phyloP scores from a whole-genome alignment of 352 stramenopile species.

The Phytopythium kandeliae region DNA sequence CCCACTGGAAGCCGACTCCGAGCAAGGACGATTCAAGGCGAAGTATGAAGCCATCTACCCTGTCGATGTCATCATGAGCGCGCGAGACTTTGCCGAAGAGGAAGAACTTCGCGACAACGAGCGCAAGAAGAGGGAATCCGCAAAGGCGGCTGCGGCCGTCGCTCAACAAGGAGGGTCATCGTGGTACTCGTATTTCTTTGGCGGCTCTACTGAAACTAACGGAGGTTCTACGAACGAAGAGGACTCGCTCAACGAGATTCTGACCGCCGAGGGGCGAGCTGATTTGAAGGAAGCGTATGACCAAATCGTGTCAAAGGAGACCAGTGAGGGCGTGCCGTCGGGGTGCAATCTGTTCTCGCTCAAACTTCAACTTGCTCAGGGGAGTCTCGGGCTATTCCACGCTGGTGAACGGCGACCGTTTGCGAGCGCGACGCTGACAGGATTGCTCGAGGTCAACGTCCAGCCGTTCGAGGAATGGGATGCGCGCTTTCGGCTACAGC shows the following conservation, averaged over 20 bases:
- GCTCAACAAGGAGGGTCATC: constrained; percentile 25
- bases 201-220: constrained; percentile 14
- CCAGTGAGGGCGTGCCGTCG: constrained; percentile 31
- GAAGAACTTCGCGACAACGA: constrained; percentile 25
- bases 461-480: constrained; percentile 71
- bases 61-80: constrained; percentile 55
- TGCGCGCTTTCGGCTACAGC: constrained; percentile 44
- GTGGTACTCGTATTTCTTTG: constrained; percentile 85
- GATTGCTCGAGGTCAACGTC: constrained; percentile 51
- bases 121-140: constrained; percentile 18
- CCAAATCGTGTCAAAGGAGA: constrained; percentile 53
- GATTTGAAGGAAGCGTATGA: constrained; percentile 72
- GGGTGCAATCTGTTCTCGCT: constrained; percentile 69
- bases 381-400: constrained; percentile 49
- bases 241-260: constrained; percentile 17
- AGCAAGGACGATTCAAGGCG: constrained; percentile 34
- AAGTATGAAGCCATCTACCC: constrained; percentile 61
- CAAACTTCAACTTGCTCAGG: constrained; percentile 54
- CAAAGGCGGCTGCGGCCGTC: constrained; percentile 15
- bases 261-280: constrained; percentile 60
- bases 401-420: constrained; percentile 36
- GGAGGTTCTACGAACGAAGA: constrained; percentile 18
- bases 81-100: constrained; percentile 60
- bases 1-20: constrained; percentile 29
- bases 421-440: constrained; percentile 36